These are phyloP conservation scores for Saccharomyces jurei DNA, from an alignment of 805 yeast genomes.

Conservation along the genomic window DNA sequence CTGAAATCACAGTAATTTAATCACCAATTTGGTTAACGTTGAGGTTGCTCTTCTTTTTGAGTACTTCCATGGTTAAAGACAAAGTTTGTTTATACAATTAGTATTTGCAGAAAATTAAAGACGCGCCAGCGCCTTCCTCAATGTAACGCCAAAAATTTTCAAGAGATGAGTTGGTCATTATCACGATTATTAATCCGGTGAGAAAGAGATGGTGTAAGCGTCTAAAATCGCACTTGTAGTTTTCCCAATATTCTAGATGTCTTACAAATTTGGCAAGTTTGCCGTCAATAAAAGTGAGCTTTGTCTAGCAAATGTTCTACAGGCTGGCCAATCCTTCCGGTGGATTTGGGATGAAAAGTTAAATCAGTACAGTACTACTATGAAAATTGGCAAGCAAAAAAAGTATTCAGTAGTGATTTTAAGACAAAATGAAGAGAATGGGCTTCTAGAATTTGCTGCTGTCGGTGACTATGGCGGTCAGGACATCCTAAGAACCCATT, in stretches of 20 bases:
- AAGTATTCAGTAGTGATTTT: conserved; percentile 54
- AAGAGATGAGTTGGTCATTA: background rate
- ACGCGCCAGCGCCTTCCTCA: background rate
- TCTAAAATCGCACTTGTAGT: background rate
- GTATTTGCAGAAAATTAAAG: background rate
- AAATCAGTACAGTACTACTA: conserved; percentile 19
- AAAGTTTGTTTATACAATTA: background rate
- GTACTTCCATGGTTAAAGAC: background rate
- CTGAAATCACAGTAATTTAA: background rate
- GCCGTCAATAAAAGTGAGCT: conserved; percentile 11
- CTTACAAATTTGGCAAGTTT: conserved; percentile 7
- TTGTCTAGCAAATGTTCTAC: conserved; percentile 42
- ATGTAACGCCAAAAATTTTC: background rate
- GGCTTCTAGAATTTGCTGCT: conserved; percentile 44
- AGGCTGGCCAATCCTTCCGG: conserved; percentile 31
- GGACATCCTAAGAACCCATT: conserved; percentile 35
- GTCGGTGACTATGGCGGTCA: conserved; percentile 24
- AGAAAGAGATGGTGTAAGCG: too few species aligned
- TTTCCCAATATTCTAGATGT: background rate
- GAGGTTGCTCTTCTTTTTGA: background rate
- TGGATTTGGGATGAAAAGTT: conserved; percentile 22
- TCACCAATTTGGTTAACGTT: background rate
- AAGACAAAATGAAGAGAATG: conserved; percentile 48
- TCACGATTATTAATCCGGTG: too few species aligned
- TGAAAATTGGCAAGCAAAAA: conserved; percentile 20